These are phyloP conservation scores for Earliella scabrosa DNA, from an alignment of 1,284 basidiomycete species.

Conservation along the genomic window DNA sequence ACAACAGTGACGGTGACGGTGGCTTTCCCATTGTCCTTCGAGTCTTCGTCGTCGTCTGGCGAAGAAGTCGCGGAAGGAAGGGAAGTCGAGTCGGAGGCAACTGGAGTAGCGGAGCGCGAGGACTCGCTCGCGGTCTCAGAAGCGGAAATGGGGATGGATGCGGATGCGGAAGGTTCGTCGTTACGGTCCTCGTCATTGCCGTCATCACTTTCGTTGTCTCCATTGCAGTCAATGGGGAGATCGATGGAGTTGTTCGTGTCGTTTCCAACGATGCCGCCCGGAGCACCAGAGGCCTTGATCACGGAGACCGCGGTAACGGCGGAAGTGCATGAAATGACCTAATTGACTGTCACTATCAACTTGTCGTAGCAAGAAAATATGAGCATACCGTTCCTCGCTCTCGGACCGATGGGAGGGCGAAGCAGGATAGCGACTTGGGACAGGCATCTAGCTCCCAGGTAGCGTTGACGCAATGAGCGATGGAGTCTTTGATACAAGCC, in stretches of 20 bases:
- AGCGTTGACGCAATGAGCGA: slow-evolving; percentile 46
- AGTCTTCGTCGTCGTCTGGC: neutral
- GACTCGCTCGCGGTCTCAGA: slow-evolving; percentile 6
- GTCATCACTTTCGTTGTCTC: slow-evolving; percentile 15
- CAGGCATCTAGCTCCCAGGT: slow-evolving; percentile 46
- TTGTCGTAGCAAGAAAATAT: too few relatives aligned
- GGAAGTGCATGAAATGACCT: slow-evolving; percentile 54
- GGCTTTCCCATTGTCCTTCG: too few relatives aligned
- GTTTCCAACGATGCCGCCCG: slow-evolving; percentile 43
- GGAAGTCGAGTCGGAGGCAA: neutral
- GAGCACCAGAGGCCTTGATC: slow-evolving; percentile 48
- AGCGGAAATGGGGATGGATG: slow-evolving; percentile 1
- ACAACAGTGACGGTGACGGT: slow-evolving; percentile 41
- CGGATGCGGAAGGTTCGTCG: slow-evolving; percentile 1
- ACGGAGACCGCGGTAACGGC: slow-evolving; percentile 44
- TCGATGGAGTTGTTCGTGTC: slow-evolving; percentile 25
- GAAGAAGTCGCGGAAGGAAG: slow-evolving; percentile 1
- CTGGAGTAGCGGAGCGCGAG: slow-evolving; percentile 2
- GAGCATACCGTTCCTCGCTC: slow-evolving; percentile 48
- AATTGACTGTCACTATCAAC: neutral
- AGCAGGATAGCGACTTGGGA: slow-evolving; percentile 43
- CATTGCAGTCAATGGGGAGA: slow-evolving; percentile 26
- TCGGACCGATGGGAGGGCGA: slow-evolving; percentile 49
- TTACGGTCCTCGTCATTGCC: neutral
- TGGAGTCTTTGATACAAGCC: slow-evolving; percentile 46